Percentiles rank a stretch among this genome's conserved stretches.
phyloP scores from a whole-genome alignment of 2,329 filamentous ascomycete species.

The Apiospora phragmitis region DNA sequence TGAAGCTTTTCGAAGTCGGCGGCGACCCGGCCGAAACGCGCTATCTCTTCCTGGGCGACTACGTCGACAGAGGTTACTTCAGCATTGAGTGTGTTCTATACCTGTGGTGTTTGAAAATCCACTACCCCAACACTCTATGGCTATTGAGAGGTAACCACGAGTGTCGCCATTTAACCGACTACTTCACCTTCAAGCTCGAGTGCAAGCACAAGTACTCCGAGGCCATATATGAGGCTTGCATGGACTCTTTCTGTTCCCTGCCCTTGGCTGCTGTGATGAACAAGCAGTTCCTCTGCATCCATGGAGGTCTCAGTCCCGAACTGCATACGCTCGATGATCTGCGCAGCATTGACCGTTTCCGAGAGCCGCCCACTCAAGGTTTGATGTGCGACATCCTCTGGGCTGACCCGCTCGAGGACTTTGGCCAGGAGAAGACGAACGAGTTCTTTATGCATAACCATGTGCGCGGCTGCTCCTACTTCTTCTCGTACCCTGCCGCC shows the following conservation, averaged over 20 bases:
- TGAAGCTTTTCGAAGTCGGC: conserved; percentile 99
- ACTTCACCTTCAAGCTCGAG: conserved; percentile 99
- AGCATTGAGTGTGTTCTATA: conserved; percentile 99
- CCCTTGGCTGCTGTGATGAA: conserved; percentile 98
- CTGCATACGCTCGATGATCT: conserved; percentile 94
- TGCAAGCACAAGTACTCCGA: conserved; percentile 99
- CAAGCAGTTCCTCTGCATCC: conserved; percentile 99
- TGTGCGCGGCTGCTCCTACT: conserved; percentile 97
- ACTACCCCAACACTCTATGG: conserved; percentile 97
- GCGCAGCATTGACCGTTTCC: conserved; percentile 95
- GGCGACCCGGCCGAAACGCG: conserved; percentile 94
- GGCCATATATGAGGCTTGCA: conserved; percentile 92
- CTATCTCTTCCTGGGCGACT: conserved; percentile 96
- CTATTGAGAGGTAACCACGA: conserved; percentile 97
- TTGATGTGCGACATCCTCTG: conserved; percentile 99
- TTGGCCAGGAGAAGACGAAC: conserved; percentile 96
- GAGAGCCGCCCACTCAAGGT: conserved; percentile 94
- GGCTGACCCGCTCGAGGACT: conserved; percentile 97
- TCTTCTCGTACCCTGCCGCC: conserved; percentile 97
- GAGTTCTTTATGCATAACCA: conserved; percentile 99
- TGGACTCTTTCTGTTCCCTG: conserved; percentile 95
- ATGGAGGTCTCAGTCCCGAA: conserved; percentile 93
- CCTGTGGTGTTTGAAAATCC: conserved; percentile 97
- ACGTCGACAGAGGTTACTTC: conserved; percentile 97
- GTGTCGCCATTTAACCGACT: conserved; percentile 97